These are phyloP conservation scores for Phaffia australis DNA, from an alignment of 768 basidiomycete genomes.

Conservation along the genomic window DNA sequence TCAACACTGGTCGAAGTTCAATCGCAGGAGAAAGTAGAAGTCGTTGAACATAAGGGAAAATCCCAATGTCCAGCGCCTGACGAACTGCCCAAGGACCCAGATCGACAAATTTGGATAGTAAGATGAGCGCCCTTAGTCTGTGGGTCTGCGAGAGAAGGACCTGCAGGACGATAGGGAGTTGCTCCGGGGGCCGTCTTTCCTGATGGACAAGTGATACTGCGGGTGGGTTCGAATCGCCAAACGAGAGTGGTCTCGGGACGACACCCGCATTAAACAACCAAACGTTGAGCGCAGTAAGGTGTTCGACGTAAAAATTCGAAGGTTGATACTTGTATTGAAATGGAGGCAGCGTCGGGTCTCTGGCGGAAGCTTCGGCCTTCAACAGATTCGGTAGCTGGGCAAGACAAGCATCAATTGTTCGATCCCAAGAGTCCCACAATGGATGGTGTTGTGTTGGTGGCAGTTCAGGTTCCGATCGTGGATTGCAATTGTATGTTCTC, in stretches of 20 bases:
- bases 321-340: conserved; percentile 57
- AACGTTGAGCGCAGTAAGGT: conserved; percentile 92
- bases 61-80: conserved; percentile 87
- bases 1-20: conserved; percentile 91
- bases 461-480: conserved; percentile 79
- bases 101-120: conserved; percentile 94
- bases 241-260: conserved; percentile 25
- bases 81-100: conserved; percentile 98
- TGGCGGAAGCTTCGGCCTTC: conserved; percentile 35
- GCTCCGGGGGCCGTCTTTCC: conserved; percentile 64
- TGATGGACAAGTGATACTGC: conserved; percentile 16
- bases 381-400: conserved; percentile 83
- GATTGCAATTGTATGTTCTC: conserved; percentile 95
- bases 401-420: conserved; percentile 86
- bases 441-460: conserved; percentile 94
- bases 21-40: conserved; percentile 87
- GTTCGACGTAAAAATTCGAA: conserved; percentile 88
- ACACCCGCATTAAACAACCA: conserved; percentile 84
- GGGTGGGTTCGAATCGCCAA: conserved; percentile 1
- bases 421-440: conserved; percentile 95
- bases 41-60: conserved; percentile 96
- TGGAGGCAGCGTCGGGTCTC: conserved; percentile 42
- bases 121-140: conserved; percentile 84
- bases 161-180: conserved; percentile 93
- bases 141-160: conserved; percentile 93